These are phyloP conservation scores for Mycena floridula DNA, from an alignment of 768 basidiomycete species.

Conservation along the genomic window DNA sequence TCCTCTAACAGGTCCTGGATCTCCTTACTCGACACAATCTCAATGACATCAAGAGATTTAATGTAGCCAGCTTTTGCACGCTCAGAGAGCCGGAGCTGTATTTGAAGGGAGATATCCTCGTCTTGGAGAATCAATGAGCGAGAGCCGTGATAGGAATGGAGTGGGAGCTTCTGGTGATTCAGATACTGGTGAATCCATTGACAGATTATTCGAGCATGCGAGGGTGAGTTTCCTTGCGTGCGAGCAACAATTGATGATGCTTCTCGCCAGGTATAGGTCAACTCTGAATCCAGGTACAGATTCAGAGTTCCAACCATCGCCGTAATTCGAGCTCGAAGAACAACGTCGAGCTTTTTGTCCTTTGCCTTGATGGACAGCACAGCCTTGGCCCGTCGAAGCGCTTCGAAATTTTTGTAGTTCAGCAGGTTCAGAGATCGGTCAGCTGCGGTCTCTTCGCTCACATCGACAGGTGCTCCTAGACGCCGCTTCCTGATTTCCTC, in stretches of 20 bases:
- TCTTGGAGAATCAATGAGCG: constrained; percentile 21
- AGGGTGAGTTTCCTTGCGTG: constrained; percentile 16
- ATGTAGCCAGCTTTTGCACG: constrained; percentile 21
- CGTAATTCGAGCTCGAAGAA: constrained; percentile 20
- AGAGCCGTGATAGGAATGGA: constrained; percentile 16
- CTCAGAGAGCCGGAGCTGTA: constrained; percentile 22
- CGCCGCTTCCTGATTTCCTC: neutral
- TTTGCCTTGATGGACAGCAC: constrained; percentile 10
- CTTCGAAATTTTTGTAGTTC: constrained; percentile 10
- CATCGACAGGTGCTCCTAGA: constrained; percentile 22
- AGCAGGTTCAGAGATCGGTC: constrained; percentile 5
- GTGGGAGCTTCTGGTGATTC: constrained; percentile 15
- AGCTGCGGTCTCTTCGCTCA: constrained; percentile 16
- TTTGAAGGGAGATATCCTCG: constrained; percentile 21
- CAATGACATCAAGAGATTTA: constrained; percentile 21
- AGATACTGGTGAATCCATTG: constrained; percentile 25
- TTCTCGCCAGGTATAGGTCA: constrained; percentile 25
- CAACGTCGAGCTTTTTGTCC: constrained; percentile 23
- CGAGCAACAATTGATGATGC: constrained; percentile 24
- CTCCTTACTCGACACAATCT: constrained; percentile 18
- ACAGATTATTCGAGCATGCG: constrained; percentile 21
- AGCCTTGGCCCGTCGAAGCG: constrained; percentile 4
- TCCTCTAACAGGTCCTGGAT: constrained; percentile 14
- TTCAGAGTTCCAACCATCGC: constrained; percentile 27
- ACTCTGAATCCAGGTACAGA: constrained; percentile 24